Evolutionary conservation across 2,329 filamentous ascomycete genomes (phyloP), one percentile per base, ranked within the genome.

Genomic region (Exophiala lecanii-corni): DNA sequence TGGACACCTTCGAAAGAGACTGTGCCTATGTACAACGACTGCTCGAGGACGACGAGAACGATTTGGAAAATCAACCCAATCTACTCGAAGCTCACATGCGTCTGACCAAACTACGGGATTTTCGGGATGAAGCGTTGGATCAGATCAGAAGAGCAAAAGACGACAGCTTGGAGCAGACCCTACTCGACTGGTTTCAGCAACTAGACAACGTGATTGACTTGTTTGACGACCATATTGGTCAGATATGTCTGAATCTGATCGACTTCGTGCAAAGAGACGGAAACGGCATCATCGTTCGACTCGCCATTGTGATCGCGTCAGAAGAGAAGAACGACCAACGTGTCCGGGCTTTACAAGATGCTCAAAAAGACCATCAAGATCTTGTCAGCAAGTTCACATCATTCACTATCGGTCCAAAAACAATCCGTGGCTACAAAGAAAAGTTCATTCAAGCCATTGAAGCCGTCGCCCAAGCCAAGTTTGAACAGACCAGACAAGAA

Each of bases 241-340:
- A 85, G 16, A 81, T 94, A 35, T 94, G 89, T 50, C 79, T 94
- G 65, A 95, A 92, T 59, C 72, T 98, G 45, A 92, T 98, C 56
- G 84, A 82, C 50, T 73, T 97, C 25, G 82, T 98, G 17, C 82
- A 92, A 56, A 77, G 82, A 30, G 89, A 89, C 49, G 95, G 96
- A 60, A 84, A 86, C 53, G 84, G 87, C 25, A 75, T 97, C 59
- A 86, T 98, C 9, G 92, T 97, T 35, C 80, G 92, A 33, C 77
- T 98, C 51, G 92, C 91, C 7, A 76, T 97, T 48, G 82, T 98
- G 43, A 89, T 98, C 51, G 86, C 94, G 62, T 89, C 89, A 21
- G 92, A 98, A 65, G 92, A 98, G 71, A 92, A 89, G 73, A 95
- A 89, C 59, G 92, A 98, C 63, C 85, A 87, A 65, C 85, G 89